phyloP scores from a whole-genome alignment of 2,329 filamentous ascomycete species.

The Spiromastix sp. region DNA sequence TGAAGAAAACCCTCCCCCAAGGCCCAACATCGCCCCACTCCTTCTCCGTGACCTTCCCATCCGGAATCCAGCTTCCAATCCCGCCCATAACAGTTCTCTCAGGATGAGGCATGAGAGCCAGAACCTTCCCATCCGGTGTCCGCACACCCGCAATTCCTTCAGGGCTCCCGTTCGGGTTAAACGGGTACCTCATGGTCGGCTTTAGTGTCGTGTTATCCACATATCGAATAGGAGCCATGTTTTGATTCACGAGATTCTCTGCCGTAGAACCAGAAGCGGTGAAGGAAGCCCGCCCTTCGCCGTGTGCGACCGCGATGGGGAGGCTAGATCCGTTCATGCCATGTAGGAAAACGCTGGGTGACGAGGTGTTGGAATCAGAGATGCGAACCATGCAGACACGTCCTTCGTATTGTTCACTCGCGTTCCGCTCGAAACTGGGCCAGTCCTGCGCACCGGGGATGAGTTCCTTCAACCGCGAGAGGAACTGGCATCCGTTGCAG shows the following conservation, averaged over 20 bases:
- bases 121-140: slow-evolving; percentile 64
- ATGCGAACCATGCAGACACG: slow-evolving; percentile 79
- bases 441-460: slow-evolving; percentile 75
- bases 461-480: slow-evolving; percentile 68
- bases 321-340: slow-evolving; percentile 75
- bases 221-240: slow-evolving; percentile 69
- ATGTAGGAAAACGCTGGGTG: slow-evolving; percentile 73
- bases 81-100: slow-evolving; percentile 79
- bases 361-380: slow-evolving; percentile 46
- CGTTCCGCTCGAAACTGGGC: slow-evolving; percentile 80
- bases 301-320: slow-evolving; percentile 82
- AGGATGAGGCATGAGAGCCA: slow-evolving; percentile 90
- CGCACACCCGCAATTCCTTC: slow-evolving; percentile 71
- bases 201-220: slow-evolving; percentile 65
- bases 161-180: slow-evolving; percentile 80
- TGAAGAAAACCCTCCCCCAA: slow-evolving; percentile 79
- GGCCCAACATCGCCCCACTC: slow-evolving; percentile 75
- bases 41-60: slow-evolving; percentile 41
- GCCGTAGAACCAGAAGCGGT: slow-evolving; percentile 37
- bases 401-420: slow-evolving; percentile 80
- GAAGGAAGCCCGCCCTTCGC: slow-evolving; percentile 76
- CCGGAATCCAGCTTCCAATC: slow-evolving; percentile 64
- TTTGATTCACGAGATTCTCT: slow-evolving; percentile 48
- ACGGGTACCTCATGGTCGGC: slow-evolving; percentile 74
- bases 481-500: slow-evolving; percentile 96